These are phyloP conservation scores for Fragaria nilgerrensis DNA, from an alignment of 306 rosid species.

Conservation along the genomic window DNA sequence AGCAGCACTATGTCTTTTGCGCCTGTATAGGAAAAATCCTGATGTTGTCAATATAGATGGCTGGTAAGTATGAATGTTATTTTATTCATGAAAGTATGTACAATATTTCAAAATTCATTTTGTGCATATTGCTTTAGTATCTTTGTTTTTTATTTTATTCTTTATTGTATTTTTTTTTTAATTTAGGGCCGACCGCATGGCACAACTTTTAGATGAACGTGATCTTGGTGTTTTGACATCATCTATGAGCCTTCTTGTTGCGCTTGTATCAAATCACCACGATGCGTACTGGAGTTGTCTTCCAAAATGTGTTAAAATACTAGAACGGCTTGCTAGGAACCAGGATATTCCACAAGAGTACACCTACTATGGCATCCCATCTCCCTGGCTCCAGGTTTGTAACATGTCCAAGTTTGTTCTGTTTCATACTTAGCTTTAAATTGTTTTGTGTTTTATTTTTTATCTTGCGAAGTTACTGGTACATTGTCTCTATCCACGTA, in stretches of 20 bases:
- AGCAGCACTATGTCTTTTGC: conserved; percentile 94
- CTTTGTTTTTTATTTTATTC: not conserved
- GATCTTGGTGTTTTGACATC: conserved; percentile 98
- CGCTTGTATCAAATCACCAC: conserved; percentile 83
- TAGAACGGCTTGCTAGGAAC: conserved; percentile 96
- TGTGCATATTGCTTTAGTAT: conserved; percentile 22
- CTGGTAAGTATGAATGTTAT: conserved; percentile 59
- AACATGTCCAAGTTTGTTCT: conserved; percentile 13
- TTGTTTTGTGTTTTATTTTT: not conserved
- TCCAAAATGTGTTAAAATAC: conserved; percentile 89
- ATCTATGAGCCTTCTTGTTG: conserved; percentile 98
- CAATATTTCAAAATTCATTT: conserved; percentile 4
- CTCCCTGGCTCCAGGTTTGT: conserved; percentile 99
- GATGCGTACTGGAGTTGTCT: conserved; percentile 96
- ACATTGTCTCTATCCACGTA: not conserved
- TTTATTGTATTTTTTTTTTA: not conserved
- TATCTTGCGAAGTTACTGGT: not conserved
- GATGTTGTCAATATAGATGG: conserved; percentile 99
- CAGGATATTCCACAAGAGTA: conserved; percentile 98
- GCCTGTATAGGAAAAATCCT: conserved; percentile 95
- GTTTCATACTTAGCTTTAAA: not conserved
- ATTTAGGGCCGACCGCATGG: conserved; percentile 98
- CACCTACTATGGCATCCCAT: conserved; percentile 98
- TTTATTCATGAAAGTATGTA: conserved; percentile 25
- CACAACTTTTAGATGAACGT: conserved; percentile 97